phyloP scores from a whole-genome alignment of 148 eudicot genomes.

The Fagopyrum esculentum region DNA sequence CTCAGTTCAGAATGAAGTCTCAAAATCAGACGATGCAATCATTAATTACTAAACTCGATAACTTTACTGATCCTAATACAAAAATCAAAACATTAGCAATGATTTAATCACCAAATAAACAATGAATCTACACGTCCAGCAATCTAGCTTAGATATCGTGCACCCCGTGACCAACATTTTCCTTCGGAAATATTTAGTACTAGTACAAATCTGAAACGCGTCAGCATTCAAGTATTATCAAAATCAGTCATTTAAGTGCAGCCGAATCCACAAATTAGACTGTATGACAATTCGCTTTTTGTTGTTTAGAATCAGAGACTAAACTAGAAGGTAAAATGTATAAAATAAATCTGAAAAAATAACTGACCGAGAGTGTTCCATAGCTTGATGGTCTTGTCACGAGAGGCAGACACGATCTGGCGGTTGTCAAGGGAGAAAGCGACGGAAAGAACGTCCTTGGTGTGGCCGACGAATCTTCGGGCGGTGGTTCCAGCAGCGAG shows the following conservation, averaged over 20 bases:
- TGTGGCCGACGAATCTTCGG: conserved; percentile 45
- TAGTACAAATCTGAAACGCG: background rate
- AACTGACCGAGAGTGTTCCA: conserved; percentile 63
- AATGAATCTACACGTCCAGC: background rate
- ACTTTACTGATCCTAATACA: background rate
- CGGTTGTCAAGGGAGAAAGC: conserved; percentile 72
- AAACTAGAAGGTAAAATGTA: background rate
- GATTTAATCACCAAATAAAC: background rate
- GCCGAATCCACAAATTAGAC: background rate
- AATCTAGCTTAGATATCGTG: background rate
- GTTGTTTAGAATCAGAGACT: too few species aligned
- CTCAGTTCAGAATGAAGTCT: background rate
- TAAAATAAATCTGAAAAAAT: background rate
- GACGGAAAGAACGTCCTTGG: conserved; percentile 66
- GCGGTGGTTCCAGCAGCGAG: conserved; percentile 17
- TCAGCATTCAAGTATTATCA: too few species aligned
- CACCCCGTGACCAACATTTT: background rate
- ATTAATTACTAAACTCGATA: too few species aligned
- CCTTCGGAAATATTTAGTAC: background rate
- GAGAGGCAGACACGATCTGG: conserved; percentile 66
- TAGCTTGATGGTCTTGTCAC: conserved; percentile 54
- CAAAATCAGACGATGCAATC: background rate
- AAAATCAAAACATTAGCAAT: background rate
- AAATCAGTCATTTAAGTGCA: background rate
- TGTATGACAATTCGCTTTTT: background rate